phyloP scores from a whole-genome alignment of 2,329 filamentous ascomycete species.

The Ceratocystis papillata region DNA sequence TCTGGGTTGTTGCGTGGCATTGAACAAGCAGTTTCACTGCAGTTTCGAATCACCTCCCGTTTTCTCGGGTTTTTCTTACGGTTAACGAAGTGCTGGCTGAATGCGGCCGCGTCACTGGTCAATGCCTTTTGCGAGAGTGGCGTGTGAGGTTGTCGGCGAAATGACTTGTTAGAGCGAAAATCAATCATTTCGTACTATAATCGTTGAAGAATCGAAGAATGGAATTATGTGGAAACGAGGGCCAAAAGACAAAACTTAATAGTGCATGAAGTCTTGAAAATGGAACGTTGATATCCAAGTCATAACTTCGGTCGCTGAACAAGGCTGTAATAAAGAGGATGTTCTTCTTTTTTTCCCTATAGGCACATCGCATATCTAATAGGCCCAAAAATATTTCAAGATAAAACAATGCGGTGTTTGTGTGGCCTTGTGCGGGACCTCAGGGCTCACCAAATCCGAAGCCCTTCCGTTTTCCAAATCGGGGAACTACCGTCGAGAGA shows the following conservation, averaged over 20 bases:
- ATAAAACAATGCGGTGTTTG: background rate
- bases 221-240: background rate
- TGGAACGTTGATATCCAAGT: no score
- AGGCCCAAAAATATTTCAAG: no score
- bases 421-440: background rate
- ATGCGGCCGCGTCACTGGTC: background rate
- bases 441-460: background rate
- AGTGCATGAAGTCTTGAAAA: background rate
- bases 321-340: no score
- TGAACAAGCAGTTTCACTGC: background rate
- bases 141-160: background rate
- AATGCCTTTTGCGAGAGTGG: background rate
- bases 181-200: background rate
- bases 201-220: background rate
- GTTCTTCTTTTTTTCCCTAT: no score
- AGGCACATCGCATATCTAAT: no score
- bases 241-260: background rate
- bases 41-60: background rate
- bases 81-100: slow-evolving; percentile 12
- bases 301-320: no score
- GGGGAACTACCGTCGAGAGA: no score
- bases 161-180: background rate
- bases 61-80: background rate
- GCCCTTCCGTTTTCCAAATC: background rate
- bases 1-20: background rate